A percentile compares a stretch with the other conserved stretches of the same genome.
phyloP scores from a whole-genome alignment of 495 filamentous ascomycete genomes.

The Cladorrhinum samala region DNA sequence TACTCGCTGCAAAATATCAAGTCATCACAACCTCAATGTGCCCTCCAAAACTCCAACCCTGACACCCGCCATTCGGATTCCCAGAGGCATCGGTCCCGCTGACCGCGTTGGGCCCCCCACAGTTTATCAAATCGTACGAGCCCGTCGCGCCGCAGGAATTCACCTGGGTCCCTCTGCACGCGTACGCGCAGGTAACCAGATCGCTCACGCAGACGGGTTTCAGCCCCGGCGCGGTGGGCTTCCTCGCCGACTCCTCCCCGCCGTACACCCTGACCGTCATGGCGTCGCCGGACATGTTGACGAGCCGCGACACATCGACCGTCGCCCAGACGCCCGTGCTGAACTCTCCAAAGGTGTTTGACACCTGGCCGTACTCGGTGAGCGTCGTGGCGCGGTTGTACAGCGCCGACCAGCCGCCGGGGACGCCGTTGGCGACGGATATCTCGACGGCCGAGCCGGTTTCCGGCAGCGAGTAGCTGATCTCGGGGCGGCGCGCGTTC shows the following conservation, averaged over 20 bases:
- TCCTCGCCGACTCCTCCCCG: not conserved
- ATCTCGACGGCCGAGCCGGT: conserved; percentile 13
- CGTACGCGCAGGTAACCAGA: conserved; percentile 19
- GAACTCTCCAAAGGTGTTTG: conserved; percentile 37
- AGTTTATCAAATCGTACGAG: conserved; percentile 19
- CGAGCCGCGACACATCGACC: conserved; percentile 32
- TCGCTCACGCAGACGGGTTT: conserved; percentile 14
- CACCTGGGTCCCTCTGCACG: conserved; percentile 5
- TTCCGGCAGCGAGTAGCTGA: conserved; percentile 24
- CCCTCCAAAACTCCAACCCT: conserved; percentile 23
- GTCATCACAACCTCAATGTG: conserved; percentile 17
- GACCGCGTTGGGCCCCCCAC: conserved; percentile 15
- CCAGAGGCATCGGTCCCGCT: conserved; percentile 13
- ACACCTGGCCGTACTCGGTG: conserved; percentile 26
- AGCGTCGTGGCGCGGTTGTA: conserved; percentile 24
- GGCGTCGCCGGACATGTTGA: conserved; percentile 33
- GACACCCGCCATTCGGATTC: conserved; percentile 24
- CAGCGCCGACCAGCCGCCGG: conserved; percentile 26
- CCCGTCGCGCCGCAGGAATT: conserved; percentile 18
- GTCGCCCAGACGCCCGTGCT: conserved; percentile 24
- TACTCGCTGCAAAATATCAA: conserved; percentile 5
- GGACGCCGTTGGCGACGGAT: conserved; percentile 21
- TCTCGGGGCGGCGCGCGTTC: conserved; percentile 18
- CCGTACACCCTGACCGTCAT: conserved; percentile 19
- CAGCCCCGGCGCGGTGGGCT: not conserved